Percentiles rank a stretch among this genome's conserved stretches.
These are phyloP conservation scores for Phyllosticta citrichinensis DNA, from an alignment of 2,329 filamentous ascomycete species.

Conservation along the genomic window DNA sequence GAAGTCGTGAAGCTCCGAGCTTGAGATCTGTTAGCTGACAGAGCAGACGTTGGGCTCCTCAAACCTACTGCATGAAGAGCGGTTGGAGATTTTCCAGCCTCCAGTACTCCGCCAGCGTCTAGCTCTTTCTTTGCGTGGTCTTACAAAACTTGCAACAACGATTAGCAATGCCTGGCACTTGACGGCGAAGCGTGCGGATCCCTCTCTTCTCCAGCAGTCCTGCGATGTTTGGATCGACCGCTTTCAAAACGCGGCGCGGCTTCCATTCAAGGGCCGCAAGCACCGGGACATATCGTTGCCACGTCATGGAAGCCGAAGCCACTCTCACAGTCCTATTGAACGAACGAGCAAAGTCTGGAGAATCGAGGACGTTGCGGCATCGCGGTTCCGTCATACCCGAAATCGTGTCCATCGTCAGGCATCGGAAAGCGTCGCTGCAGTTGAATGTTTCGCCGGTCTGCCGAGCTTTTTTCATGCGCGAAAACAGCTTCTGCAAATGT, in stretches of 20 bases:
- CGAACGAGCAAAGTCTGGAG: constrained; percentile 11
- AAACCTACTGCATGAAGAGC: background rate
- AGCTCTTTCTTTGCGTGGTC: background rate
- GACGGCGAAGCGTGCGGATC: background rate
- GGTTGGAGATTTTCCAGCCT: background rate
- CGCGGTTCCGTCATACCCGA: constrained; percentile 13
- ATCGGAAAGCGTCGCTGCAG: constrained; percentile 13
- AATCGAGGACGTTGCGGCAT: constrained; percentile 9
- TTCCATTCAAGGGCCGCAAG: constrained; percentile 22
- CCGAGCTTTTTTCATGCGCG: constrained; percentile 8
- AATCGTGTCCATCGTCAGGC: constrained; percentile 13
- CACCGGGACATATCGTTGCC: constrained; percentile 12
- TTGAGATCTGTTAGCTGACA: constrained; percentile 5
- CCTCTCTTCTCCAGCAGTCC: background rate
- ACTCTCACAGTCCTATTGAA: constrained; percentile 10
- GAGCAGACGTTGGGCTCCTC: no score
- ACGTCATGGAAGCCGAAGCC: constrained; percentile 6
- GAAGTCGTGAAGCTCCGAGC: constrained; percentile 18
- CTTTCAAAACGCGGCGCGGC: background rate
- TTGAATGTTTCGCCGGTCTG: constrained; percentile 5
- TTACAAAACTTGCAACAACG: background rate
- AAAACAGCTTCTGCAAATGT: constrained; percentile 10
- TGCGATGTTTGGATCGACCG: background rate
- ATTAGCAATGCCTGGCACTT: background rate
- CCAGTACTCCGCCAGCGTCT: background rate